Evolutionary conservation across 108 stramenopile species (phyloP).

Genomic region (Licmophora abbreviata): DNA sequence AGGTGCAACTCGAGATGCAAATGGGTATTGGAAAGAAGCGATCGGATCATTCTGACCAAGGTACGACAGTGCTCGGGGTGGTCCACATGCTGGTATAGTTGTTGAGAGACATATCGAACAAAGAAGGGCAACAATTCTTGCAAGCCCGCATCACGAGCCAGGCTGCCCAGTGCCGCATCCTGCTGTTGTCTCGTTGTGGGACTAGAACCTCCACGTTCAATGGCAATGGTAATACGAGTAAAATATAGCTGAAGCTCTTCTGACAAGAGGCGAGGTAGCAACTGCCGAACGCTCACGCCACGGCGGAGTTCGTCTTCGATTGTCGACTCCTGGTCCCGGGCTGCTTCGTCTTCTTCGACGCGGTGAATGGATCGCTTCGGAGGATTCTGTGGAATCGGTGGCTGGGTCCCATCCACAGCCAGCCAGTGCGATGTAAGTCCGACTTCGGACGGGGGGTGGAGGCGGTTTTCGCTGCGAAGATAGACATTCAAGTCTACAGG

Average conservation of each 20-base stretch:
- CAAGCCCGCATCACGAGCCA: slow-evolving; percentile 51
- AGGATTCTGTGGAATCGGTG: slow-evolving; percentile 61
- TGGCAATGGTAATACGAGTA: slow-evolving; percentile 45
- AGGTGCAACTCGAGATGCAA: slow-evolving; percentile 81
- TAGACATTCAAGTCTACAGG: slow-evolving; percentile 61
- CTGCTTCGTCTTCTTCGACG: slow-evolving; percentile 11
- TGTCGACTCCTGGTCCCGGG: too few species aligned
- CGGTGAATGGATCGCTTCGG: slow-evolving; percentile 8
- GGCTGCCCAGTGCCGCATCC: slow-evolving; percentile 23
- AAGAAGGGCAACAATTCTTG: slow-evolving; percentile 84
- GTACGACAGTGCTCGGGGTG: slow-evolving; percentile 55
- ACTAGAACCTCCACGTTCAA: slow-evolving; percentile 38
- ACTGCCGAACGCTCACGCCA: slow-evolving; percentile 48
- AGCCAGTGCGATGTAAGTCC: slow-evolving; percentile 75
- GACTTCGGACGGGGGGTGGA: slow-evolving; percentile 66
- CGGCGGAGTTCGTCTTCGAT: neutral
- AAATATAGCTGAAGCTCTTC: slow-evolving; percentile 82
- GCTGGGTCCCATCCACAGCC: slow-evolving; percentile 69
- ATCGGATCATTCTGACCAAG: slow-evolving; percentile 50
- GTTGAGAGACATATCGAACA: slow-evolving; percentile 49
- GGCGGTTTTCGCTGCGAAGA: slow-evolving; percentile 40
- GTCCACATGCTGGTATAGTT: slow-evolving; percentile 45
- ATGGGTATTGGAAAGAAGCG: slow-evolving; percentile 57
- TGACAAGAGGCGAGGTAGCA: slow-evolving; percentile 68
- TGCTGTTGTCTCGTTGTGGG: slow-evolving; percentile 29